phyloP scores from a whole-genome alignment of 208 protist species.

The Lotmaria passim region DNA sequence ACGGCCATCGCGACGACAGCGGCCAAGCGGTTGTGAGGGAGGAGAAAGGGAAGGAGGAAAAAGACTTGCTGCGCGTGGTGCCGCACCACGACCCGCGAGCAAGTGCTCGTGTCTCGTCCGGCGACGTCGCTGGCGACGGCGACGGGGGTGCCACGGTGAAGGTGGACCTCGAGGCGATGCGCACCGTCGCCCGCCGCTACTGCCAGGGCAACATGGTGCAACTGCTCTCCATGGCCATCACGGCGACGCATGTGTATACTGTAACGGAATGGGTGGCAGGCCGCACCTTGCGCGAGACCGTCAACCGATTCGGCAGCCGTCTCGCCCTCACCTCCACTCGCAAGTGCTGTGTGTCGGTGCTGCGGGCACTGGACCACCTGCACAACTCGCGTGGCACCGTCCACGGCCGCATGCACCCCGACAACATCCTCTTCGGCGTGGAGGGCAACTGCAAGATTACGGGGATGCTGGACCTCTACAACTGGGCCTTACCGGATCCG shows the following conservation, averaged over 20 bases:
- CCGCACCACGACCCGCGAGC: no score
- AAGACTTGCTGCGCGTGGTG: neutral
- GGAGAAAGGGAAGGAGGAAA: neutral
- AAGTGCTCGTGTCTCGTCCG: no score
- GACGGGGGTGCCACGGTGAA: neutral
- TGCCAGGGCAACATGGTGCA: constrained; percentile 58
- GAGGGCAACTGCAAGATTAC: constrained; percentile 54
- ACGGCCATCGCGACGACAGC: no score
- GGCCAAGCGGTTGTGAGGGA: neutral
- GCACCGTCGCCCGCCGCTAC: constrained; percentile 27
- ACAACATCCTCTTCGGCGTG: constrained; percentile 43
- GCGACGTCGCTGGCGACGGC: no score
- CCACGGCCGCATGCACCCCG: constrained; percentile 46
- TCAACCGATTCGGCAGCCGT: constrained; percentile 40
- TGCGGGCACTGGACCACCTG: constrained; percentile 55
- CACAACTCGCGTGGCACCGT: constrained; percentile 40
- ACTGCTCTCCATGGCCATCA: constrained; percentile 30
- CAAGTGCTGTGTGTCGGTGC: constrained; percentile 42
- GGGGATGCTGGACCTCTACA: constrained; percentile 40
- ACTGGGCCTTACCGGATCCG: constrained; percentile 25
- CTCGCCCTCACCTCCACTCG: constrained; percentile 34
- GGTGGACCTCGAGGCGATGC: constrained; percentile 21
- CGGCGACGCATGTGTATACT: constrained; percentile 33
- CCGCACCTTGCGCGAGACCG: constrained; percentile 33
- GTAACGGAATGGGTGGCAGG: constrained; percentile 51